These are phyloP conservation scores for Stropharia rugosoannulata DNA, from an alignment of 768 basidiomycete species.

Conservation along the genomic window DNA sequence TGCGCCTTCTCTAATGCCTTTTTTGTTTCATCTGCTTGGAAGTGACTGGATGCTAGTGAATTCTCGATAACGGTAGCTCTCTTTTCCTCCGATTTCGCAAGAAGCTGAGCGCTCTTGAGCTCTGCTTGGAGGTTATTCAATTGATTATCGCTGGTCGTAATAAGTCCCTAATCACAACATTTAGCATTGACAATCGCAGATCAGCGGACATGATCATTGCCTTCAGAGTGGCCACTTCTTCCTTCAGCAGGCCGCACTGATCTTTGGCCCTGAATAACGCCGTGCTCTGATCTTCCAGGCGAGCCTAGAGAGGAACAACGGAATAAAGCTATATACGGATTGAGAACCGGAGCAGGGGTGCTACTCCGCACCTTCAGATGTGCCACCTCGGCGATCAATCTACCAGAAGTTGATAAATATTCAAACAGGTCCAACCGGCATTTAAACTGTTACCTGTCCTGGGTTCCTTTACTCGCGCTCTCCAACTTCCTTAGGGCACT, in stretches of 20 bases:
- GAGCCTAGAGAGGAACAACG: conserved; percentile 5
- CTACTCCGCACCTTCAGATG: conserved; percentile 9
- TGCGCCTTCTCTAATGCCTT: conserved; percentile 5
- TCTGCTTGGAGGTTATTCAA: neutral
- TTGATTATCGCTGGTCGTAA: neutral
- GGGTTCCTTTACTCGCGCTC: neutral
- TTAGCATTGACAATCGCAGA: neutral
- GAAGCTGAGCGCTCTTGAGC: conserved; percentile 18
- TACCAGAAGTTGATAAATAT: neutral
- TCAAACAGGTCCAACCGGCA: neutral
- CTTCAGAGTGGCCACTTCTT: conserved; percentile 8
- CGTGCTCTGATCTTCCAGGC: conserved; percentile 17
- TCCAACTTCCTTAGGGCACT: neutral
- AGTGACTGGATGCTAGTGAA: conserved; percentile 14
- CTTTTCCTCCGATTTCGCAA: conserved; percentile 24
- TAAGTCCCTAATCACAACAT: conserved; percentile 6
- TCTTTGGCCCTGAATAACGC: conserved; percentile 20
- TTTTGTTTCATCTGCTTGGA: conserved; percentile 12
- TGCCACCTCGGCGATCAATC: neutral
- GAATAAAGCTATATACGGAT: neutral
- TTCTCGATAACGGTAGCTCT: conserved; percentile 27
- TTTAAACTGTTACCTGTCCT: neutral
- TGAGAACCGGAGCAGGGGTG: neutral
- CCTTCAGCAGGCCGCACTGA: conserved; percentile 4
- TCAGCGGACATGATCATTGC: neutral